A percentile compares a stretch with the other conserved stretches of the same genome.
Evolutionary conservation across 805 yeast genomes (phyloP).

Genomic region (Yarrowia yakushimensis): DNA sequence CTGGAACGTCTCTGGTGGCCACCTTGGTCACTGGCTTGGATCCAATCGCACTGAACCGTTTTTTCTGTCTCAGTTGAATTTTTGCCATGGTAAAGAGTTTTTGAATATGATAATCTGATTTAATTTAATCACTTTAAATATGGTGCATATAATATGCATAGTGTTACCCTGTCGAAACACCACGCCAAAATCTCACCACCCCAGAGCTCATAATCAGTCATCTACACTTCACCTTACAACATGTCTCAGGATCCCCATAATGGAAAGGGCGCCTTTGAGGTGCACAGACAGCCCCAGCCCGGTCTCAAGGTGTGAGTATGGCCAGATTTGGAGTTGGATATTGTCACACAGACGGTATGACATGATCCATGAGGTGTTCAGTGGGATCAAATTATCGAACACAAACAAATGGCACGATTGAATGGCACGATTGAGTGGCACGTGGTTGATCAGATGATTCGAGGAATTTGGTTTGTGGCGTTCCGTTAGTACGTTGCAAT

Average conservation of each 20-base stretch:
- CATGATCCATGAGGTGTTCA: no score
- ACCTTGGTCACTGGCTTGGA: neutral
- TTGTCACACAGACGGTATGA: no score
- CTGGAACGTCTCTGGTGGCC: neutral
- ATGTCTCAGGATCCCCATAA: conserved; percentile 24
- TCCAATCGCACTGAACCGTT: conserved; percentile 17
- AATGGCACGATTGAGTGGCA: no score
- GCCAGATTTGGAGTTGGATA: neutral
- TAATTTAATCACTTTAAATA: no score
- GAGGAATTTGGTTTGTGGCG: no score
- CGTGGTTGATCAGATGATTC: no score
- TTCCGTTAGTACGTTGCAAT: no score
- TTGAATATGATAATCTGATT: no score
- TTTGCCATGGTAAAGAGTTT: neutral
- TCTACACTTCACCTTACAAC: neutral
- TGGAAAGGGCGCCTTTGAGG: conserved; percentile 25
- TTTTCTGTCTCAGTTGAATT: conserved; percentile 16
- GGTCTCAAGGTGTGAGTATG: conserved; percentile 20
- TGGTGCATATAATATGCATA: neutral
- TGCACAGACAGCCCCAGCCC: conserved; percentile 22
- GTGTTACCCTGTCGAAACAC: neutral
- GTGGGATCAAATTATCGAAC: no score
- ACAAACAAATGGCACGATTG: no score
- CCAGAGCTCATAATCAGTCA: neutral
- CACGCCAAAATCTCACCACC: conserved; percentile 11